phyloP scores from a whole-genome alignment of 805 yeast species.

The Sungouiozyma intestinalis region DNA sequence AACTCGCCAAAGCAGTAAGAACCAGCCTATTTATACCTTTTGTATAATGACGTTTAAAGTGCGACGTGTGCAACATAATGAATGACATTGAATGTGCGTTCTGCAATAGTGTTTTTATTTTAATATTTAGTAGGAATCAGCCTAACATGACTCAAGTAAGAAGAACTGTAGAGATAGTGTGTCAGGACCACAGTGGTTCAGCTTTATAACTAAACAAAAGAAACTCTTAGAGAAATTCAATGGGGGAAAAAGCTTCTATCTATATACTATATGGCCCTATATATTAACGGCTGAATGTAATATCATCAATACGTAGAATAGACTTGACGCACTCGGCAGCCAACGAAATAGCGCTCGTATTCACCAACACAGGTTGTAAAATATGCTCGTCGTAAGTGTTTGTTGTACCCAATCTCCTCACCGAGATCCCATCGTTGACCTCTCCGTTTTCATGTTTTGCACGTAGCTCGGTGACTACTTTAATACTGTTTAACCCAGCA shows the following conservation, averaged over 20 bases:
- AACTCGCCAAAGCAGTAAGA: not conserved
- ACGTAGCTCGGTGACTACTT: slow-evolving; percentile 85
- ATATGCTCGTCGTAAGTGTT: slow-evolving; percentile 91
- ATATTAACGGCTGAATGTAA: slow-evolving; percentile 69
- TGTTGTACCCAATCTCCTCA: slow-evolving; percentile 85
- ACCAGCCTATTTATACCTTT: not conserved
- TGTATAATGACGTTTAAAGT: not conserved
- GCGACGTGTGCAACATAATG: not conserved
- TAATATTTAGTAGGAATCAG: not conserved
- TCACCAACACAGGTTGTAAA: slow-evolving; percentile 90
- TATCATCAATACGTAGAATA: slow-evolving; percentile 92
- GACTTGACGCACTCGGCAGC: slow-evolving; percentile 97
- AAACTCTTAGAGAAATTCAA: too few relatives aligned
- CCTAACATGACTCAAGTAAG: not conserved
- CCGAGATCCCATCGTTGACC: slow-evolving; percentile 88
- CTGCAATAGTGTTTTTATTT: too few relatives aligned
- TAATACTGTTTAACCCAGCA: slow-evolving; percentile 86
- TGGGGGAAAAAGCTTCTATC: not conserved
- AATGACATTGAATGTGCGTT: not conserved
- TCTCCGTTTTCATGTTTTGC: slow-evolving; percentile 88
- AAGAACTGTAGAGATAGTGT: too few relatives aligned
- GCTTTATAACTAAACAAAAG: too few relatives aligned
- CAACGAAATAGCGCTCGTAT: slow-evolving; percentile 84
- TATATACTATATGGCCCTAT: too few relatives aligned
- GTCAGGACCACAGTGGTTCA: too few relatives aligned